Evolutionary conservation across 2,329 filamentous ascomycete species (phyloP), one percentile per base, ranked within the genome.

Genomic region (Fusarium albidum): DNA sequence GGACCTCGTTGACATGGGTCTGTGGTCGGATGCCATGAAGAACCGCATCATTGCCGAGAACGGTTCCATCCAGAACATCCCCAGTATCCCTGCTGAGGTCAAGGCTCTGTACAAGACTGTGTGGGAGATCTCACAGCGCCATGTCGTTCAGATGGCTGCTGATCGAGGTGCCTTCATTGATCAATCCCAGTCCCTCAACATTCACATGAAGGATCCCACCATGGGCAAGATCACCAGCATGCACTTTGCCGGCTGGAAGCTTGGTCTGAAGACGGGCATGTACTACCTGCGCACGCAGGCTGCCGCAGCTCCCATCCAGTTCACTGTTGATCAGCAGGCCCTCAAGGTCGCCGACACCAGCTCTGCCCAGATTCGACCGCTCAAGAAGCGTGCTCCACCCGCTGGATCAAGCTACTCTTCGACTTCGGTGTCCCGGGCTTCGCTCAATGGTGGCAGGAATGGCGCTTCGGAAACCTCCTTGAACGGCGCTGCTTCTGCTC

Each of bases 151-250:
- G 80, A 98, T 99, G 93, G 91, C 95, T 51, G 95, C 95, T 47
- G 95, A 99, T 74, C 94, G 95, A 75, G 95, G 95, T 77, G 95
- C 95, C 52, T 99, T 95, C 78, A 98, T 99, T 70, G 95, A 99
- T 73, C 95, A 99, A 83, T 97, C 93, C 43, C 95, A 99, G 77
- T 98, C 94, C 11, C 87, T 99, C 68, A 99, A 99, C 83, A 98
- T 99, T 67, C 95, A 99, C 82, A 92, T 99, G 89, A 96, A 96
- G 77, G 94, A 98, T 71, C 95, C 95, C 34, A 96, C 93, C 44
- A 98, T 99, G 94, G 95, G 95, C 79, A 99, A 99, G 85, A 96
- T 99, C 75, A 99, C 95, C 55, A 95, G 90, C 75, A 99, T 99
- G 95, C 95, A 99, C 81, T 99, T 99, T 72, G 86, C 95, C 41